Evolutionary conservation across 2,329 filamentous ascomycete species (phyloP), one percentile per base, ranked within the genome.

Genomic region (Fusarium armeniacum): DNA sequence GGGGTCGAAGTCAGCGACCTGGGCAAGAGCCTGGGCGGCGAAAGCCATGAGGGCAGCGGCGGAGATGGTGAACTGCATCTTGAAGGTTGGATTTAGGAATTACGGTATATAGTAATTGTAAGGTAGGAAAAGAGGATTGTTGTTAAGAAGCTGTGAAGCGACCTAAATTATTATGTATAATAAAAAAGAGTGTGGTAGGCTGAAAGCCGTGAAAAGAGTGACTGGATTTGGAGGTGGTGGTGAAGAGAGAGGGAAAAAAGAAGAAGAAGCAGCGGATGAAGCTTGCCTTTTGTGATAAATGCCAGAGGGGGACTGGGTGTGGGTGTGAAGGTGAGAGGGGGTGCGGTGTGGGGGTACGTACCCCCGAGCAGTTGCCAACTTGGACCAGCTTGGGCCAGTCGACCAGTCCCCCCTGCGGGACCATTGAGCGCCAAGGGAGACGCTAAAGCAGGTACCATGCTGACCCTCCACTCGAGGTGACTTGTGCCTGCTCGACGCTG

Each of bases 1-100:
- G 75, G 82, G 78, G 76, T 88, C 83, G 79, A 89, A 90, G 75
- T 83, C 84, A n/a, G 79, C 59, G 50, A 84, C 85, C 79, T 88
- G 86, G 52, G 87, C 87, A 63, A 87, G 68, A 69, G 78, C 84
- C 66, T 83, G 77, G 79, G 81, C 81, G 73, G 82, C 82, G 69
- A 86, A 81, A 76, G 86, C 86, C 80, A 88, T 73, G 70, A 85
- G 69, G 75, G 86, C 79, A 64, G 84, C 79, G 73, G 81, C 77
- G 72, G 84, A 78, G 69, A 82, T 67, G 69, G 81, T 77, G 81
- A 85, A 87, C 75, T 82, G 84, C 86, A 89, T 89, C 64, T 84
- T 88, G 83, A 76, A 56, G 47, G 26, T 30, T 73, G 65, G 62
- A 62, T 69, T 67, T 73, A 67, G 44, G 57, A 66, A 73, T 72